phyloP scores from a whole-genome alignment of 2,329 filamentous ascomycete species.

The Westerdykella sp. region DNA sequence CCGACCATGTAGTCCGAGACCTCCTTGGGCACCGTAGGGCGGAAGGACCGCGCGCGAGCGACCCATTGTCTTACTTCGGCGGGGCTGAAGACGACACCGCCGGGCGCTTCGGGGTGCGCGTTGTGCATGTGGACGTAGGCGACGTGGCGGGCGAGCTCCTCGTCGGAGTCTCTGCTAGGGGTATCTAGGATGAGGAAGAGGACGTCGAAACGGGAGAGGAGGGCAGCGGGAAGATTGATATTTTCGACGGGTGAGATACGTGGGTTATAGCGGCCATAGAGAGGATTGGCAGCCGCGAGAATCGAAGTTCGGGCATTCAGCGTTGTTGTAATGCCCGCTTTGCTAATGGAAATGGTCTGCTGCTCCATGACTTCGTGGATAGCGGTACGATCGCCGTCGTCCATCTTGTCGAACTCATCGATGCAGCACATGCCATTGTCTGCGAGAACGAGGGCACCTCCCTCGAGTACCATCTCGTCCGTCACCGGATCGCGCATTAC shows the following conservation, averaged over 20 bases:
- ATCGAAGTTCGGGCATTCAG: constrained; percentile 95
- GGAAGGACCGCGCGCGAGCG: constrained; percentile 81
- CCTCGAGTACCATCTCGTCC: constrained; percentile 78
- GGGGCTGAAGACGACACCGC: constrained; percentile 75
- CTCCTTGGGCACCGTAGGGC: constrained; percentile 74
- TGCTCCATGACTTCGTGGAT: constrained; percentile 89
- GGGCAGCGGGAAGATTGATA: constrained; percentile 95
- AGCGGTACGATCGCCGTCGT: constrained; percentile 73
- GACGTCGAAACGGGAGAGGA: constrained; percentile 94
- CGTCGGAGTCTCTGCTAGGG: constrained; percentile 79
- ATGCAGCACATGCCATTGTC: constrained; percentile 84
- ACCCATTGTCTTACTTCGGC: constrained; percentile 95
- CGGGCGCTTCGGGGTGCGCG: constrained; percentile 68
- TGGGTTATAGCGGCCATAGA: constrained; percentile 97
- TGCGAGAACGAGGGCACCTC: constrained; percentile 70
- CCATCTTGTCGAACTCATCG: constrained; percentile 87
- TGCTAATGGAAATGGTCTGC: constrained; percentile 79
- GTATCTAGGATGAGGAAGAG: constrained; percentile 96
- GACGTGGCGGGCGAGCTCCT: constrained; percentile 91
- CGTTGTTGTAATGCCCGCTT: constrained; percentile 92
- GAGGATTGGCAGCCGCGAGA: constrained; percentile 89
- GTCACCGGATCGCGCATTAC: constrained; percentile 81
- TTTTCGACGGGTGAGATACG: constrained; percentile 96
- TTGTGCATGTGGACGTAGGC: constrained; percentile 97
- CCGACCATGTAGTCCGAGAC: constrained; percentile 96